phyloP scores from a whole-genome alignment of 768 basidiomycete species.

The Pleurotus sapidus region DNA sequence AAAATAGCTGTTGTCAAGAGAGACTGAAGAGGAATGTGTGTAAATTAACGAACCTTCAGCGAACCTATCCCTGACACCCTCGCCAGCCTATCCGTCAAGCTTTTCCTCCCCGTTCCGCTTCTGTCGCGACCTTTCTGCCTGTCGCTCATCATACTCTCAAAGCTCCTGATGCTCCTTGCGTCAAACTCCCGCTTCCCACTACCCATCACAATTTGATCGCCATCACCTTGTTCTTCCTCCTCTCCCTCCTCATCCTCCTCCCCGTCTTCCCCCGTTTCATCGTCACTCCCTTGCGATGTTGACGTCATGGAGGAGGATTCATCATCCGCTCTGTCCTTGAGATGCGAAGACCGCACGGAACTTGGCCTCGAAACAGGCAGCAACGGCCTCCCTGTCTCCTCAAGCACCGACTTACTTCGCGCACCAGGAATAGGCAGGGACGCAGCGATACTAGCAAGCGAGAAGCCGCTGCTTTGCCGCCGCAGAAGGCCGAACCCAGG shows the following conservation, averaged over 20 bases:
- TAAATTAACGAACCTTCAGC: constrained; percentile 26
- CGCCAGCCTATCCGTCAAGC: constrained; percentile 79
- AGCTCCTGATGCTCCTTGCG: constrained; percentile 77
- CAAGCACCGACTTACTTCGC: constrained; percentile 24
- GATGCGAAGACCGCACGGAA: constrained; percentile 28
- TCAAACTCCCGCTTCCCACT: constrained; percentile 43
- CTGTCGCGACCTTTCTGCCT: constrained; percentile 27
- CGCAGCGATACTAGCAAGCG: constrained; percentile 69
- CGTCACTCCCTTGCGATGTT: constrained; percentile 32
- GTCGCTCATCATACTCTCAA: constrained; percentile 78
- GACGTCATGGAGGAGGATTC: constrained; percentile 26
- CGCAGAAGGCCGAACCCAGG: constrained; percentile 68
- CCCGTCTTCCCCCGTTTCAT: constrained; percentile 32
- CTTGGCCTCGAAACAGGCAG: constrained; percentile 41
- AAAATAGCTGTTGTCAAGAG: constrained; percentile 7
- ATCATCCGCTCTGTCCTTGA: constrained; percentile 24
- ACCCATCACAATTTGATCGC: constrained; percentile 31
- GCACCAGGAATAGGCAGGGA: constrained; percentile 56
- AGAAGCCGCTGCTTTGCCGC: constrained; percentile 70
- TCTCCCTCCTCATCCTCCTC: constrained; percentile 33
- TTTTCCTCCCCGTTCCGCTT: constrained; percentile 46
- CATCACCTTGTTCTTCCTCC: constrained; percentile 34
- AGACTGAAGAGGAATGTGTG: background rate
- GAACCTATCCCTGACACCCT: constrained; percentile 57
- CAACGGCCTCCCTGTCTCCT: constrained; percentile 46